Percentiles rank a stretch among this genome's conserved stretches.
Conservation (phyloP, 257 asterid genomes). For the Solanum gandarillasii region DNA sequence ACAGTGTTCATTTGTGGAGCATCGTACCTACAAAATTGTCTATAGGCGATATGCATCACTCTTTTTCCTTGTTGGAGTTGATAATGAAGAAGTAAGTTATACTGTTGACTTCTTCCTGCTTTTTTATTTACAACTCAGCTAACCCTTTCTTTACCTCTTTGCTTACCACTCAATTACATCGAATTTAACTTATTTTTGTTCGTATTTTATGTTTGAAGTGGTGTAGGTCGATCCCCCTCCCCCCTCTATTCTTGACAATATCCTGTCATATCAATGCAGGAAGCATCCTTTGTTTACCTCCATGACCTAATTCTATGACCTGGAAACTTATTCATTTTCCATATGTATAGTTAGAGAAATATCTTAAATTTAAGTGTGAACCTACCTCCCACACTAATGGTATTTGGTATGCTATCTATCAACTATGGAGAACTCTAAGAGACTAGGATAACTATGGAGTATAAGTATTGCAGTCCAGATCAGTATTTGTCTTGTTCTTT, state of each 20-base stretch:
- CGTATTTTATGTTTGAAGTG: not conserved
- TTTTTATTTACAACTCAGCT: not conserved
- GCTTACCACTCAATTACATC: not conserved
- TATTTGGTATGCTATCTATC: not conserved
- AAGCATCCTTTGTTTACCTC: not conserved
- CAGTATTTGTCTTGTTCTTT: not conserved
- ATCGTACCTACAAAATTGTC: slow-evolving; percentile 86
- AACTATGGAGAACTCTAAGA: not conserved
- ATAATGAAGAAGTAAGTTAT: slow-evolving; percentile 83
- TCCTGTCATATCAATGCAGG: not conserved
- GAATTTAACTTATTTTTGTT: not conserved
- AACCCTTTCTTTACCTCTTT: not conserved
- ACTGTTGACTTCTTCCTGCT: not conserved
- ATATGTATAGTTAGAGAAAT: not conserved
- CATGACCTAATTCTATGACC: not conserved
- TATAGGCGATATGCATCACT: slow-evolving; percentile 89
- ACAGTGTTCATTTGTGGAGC: slow-evolving; percentile 98
- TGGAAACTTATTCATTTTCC: not conserved
- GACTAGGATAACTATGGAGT: not conserved
- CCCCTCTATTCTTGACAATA: not conserved
- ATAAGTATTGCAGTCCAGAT: not conserved
- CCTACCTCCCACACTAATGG: not conserved
- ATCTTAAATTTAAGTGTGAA: not conserved
- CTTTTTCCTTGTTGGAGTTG: slow-evolving; percentile 96
- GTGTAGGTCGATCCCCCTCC: not conserved